These are phyloP conservation scores for Pseudonitzschia delicatissima DNA, from an alignment of 108 stramenopile genomes.

Conservation along the genomic window DNA sequence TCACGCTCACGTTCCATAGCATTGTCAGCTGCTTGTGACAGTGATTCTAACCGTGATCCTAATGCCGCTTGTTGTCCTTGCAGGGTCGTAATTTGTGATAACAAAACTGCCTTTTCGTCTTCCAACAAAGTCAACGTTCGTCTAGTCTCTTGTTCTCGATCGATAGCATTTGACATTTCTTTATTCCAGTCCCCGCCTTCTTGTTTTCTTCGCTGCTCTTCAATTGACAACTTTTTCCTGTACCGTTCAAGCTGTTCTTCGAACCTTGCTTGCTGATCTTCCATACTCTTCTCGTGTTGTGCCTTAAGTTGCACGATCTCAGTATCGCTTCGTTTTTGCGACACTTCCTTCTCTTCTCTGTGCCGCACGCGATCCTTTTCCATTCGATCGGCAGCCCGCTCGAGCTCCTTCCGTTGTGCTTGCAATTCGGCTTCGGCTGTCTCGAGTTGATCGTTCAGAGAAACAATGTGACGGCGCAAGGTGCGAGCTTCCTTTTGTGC, in stretches of 20 bases:
- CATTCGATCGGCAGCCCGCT: constrained; percentile 67
- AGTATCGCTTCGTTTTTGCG: constrained; percentile 40
- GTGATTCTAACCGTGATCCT: constrained; percentile 65
- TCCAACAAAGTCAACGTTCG: constrained; percentile 39
- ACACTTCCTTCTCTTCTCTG: constrained; percentile 58
- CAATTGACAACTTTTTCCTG: constrained; percentile 24
- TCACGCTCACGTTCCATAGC: constrained; percentile 70
- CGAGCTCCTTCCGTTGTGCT: constrained; percentile 76
- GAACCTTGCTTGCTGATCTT: constrained; percentile 42
- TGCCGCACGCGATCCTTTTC: constrained; percentile 67
- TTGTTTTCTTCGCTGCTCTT: constrained; percentile 54
- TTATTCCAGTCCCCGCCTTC: constrained; percentile 78
- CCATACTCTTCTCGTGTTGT: constrained; percentile 55
- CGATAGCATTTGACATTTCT: constrained; percentile 58
- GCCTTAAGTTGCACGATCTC: constrained; percentile 42
- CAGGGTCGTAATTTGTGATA: constrained; percentile 57
- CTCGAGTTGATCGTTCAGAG: constrained; percentile 70
- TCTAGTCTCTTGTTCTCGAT: constrained; percentile 52
- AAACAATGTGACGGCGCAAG: constrained; percentile 69
- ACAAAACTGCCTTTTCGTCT: constrained; percentile 65
- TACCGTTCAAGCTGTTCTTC: constrained; percentile 39
- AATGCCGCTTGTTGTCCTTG: constrained; percentile 58
- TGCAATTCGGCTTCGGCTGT: constrained; percentile 71
- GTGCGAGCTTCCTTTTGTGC: constrained; percentile 64
- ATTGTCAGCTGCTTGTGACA: constrained; percentile 58